These are phyloP conservation scores for Pseudocercospora musae DNA, from an alignment of 2,329 filamentous ascomycete species.

Conservation along the genomic window DNA sequence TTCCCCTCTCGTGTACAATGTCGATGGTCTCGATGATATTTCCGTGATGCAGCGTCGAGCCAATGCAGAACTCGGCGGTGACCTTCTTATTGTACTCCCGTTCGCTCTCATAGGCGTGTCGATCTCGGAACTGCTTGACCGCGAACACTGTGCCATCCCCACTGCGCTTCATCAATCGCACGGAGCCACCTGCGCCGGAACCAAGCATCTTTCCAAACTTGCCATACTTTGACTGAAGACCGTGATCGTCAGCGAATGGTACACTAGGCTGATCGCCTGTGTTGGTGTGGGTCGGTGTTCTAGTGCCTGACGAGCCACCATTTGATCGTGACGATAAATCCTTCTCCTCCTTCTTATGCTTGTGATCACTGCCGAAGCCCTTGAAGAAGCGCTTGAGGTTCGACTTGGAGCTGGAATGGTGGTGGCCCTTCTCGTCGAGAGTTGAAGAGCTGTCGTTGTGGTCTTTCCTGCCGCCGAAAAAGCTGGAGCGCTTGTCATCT, in stretches of 20 bases:
- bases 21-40: conserved; percentile 98
- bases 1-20: conserved; percentile 88
- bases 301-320: conserved; percentile 25
- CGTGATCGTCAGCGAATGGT: conserved; percentile 92
- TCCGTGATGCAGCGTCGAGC: conserved; percentile 92
- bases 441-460: conserved; percentile 46
- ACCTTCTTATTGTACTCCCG: conserved; percentile 98
- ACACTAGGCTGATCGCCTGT: conserved; percentile 49
- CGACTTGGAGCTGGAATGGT: conserved; percentile 70
- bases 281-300: conserved; percentile 25
- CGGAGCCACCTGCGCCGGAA: conserved; percentile 89
- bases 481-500: conserved; percentile 52
- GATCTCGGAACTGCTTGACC: conserved; percentile 91
- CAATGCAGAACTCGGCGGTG: conserved; percentile 96
- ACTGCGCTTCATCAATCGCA: conserved; percentile 87
- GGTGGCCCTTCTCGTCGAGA: conserved; percentile 38
- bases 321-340: conserved; percentile 22
- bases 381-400: conserved; percentile 97
- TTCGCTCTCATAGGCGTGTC: conserved; percentile 89
- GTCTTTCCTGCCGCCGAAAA: conserved; percentile 54
- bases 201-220: conserved; percentile 93
- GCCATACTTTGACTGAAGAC: conserved; percentile 85
- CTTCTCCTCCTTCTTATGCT: conserved; percentile 52
- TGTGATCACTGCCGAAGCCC: conserved; percentile 57
- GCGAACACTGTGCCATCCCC: conserved; percentile 93